Conservation (phyloP, 148 eudicot genomes). For the Chenopodium album region DNA sequence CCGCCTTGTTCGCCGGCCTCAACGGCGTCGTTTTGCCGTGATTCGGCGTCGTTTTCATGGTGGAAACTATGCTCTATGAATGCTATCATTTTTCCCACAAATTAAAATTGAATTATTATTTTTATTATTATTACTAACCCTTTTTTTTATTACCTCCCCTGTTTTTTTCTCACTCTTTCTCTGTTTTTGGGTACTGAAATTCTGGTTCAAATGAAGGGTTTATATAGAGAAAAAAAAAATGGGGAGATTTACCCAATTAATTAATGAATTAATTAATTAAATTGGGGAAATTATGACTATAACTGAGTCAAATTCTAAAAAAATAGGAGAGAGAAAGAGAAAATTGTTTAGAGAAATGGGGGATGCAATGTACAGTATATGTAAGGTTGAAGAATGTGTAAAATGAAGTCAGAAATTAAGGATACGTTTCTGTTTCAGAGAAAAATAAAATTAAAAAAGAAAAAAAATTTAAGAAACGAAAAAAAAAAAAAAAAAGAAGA, state of each 20-base stretch:
- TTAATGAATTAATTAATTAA: background rate
- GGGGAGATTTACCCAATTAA: background rate
- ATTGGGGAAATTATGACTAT: background rate
- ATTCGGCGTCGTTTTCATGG: slow-evolving; percentile 35
- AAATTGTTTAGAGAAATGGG: background rate
- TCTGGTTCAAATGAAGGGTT: slow-evolving; percentile 3
- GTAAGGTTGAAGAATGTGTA: no score
- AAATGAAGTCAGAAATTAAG: background rate
- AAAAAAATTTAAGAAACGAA: background rate
- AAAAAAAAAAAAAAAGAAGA: background rate
- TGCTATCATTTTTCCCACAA: slow-evolving; percentile 38
- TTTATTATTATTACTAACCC: background rate
- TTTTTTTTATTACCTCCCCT: background rate
- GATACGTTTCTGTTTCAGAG: background rate
- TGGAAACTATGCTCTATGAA: slow-evolving; percentile 27
- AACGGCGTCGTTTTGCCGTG: background rate
- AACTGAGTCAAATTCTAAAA: background rate
- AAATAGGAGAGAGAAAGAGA: slow-evolving; percentile 2
- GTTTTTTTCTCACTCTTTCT: background rate
- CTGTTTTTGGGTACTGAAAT: background rate
- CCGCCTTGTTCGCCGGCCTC: slow-evolving; percentile 28
- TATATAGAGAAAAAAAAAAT: background rate
- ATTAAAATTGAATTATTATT: no score
- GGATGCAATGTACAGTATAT: background rate
- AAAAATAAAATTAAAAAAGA: no score